These are phyloP conservation scores for Penicillium angulare DNA, from an alignment of 495 filamentous ascomycete genomes.

Conservation along the genomic window DNA sequence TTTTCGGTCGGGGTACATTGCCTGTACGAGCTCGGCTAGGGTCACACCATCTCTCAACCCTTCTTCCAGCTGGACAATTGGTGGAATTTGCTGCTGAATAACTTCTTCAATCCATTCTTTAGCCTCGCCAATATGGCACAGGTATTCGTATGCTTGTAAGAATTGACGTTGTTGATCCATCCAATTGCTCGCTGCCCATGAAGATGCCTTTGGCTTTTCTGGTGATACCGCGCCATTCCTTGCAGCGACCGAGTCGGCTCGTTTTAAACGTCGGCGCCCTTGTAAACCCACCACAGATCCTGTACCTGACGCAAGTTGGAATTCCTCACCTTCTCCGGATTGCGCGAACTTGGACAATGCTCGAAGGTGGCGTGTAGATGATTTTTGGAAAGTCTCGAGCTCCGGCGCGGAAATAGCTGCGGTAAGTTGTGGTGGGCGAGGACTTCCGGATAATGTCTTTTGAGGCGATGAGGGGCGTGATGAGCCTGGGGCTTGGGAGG, in stretches of 20 bases:
- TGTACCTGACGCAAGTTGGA: conserved; percentile 67
- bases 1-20: conserved; percentile 71
- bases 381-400: conserved; percentile 73
- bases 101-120: conserved; percentile 99
- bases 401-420: conserved; percentile 64
- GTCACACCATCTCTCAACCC: conserved; percentile 91
- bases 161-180: conserved; percentile 99
- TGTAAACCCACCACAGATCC: conserved; percentile 86
- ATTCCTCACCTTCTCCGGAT: conserved; percentile 70
- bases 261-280: conserved; percentile 78
- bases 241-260: conserved; percentile 59
- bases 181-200: conserved; percentile 89
- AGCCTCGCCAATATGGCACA: conserved; percentile 98
- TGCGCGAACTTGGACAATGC: conserved; percentile 85
- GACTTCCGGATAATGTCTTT: conserved; percentile 40
- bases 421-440: conserved; percentile 40
- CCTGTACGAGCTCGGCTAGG: conserved; percentile 92
- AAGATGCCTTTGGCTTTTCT: conserved; percentile 52
- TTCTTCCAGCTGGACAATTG: conserved; percentile 96
- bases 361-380: conserved; percentile 82
- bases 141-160: conserved; percentile 95
- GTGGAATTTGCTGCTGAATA: conserved; percentile 82
- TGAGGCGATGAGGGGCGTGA: conserved; percentile 39
- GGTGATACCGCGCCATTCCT: conserved; percentile 40
- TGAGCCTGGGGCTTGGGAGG: conserved; percentile 26